Base-by-base conservation (phyloP, 2,329 filamentous ascomycete species). In the Botryotinia globosa region DNA sequence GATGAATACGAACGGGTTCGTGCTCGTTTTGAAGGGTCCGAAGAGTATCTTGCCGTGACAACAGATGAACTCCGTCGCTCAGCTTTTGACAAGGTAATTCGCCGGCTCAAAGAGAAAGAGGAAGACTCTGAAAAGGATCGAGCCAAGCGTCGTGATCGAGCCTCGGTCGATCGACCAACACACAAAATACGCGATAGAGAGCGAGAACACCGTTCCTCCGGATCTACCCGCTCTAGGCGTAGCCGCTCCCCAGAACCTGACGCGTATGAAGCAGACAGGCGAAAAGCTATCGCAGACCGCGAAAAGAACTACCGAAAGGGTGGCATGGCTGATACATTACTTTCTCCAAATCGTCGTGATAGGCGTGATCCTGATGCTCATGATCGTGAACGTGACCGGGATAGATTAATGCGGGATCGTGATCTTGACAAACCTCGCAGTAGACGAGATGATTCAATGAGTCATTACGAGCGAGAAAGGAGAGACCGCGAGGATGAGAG, bases 241-340 rank as follows among this genome's bases (percentile, higher is more conserved):
- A 97, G 93, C 80, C 93, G 94, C 78, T 94, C 92, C 78, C 94
- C 94, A n/a, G 96, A 98, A 82, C 89, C 89, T 73, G 94, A 99
- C 83, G 89, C 93, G 32, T 99, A 99, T 82, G 96, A 98, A 83
- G 96, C 94, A 74, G 96, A 99, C 81, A 90, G 96, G 76, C 92
- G 94, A 79, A 96, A 95, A 82, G 95, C 95, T 61, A 94, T 96
- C 80, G 94, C 94, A 73, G 94, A 97, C 80, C 91, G 97, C 65
- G 97, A 98, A 83, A 92, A 94, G 76, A 94, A 97, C 78, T 97
- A 97, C 83, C 91, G 93, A 81, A 97, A 96, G 83, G 86, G 89
- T 62, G 90, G 87, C 80, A 89, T 89, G 83, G 92, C 91, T 76
- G 89, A 90, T 78, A 88, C 85, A 76, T 82, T 89, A 32, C 81